Base-by-base conservation (phyloP, 371 early-diverging fungal species). In the Rhizopus delemar region DNA sequence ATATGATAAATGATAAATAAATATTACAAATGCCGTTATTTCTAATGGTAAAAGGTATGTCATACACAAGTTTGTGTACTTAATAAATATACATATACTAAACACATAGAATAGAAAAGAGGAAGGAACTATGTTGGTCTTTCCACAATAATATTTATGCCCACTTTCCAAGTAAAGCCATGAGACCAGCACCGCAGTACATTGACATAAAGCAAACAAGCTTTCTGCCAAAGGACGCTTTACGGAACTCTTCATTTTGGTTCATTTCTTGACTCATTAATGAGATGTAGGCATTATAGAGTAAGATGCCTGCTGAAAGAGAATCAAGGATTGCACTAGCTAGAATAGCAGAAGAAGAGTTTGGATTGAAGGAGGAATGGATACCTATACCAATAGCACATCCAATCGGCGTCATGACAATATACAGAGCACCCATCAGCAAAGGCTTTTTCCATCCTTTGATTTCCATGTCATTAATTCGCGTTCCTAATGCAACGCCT, bases 81-180 rank as follows among this genome's bases (percentile, higher is more conserved):
- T 22, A 22, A 22, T 22, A 22, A 22, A 22, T 22, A 22, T 22
- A 22, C 22, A 22, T 22, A 22, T 22, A 22, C 22, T 22, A 22
- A 22, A 22, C 22, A 22, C 22, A 22, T 22, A 22, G 22, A 22
- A 22, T 22, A 2, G 2, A 2, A 22, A 22, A 22, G 22, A 22
- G 22, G 22, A 22, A 22, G 22, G 22, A 22, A 22, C 22, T 1
- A 22, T 22, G 22, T 22, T n/a, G n/a, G n/a, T n/a, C n/a, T 36
- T 36, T 36, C 8, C 8, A 36, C 36, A 36, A 1, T 6, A 2
- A 43, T 28, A 9, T 48, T 1, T 77, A 87, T 4, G 86, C 87
- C 86, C 86, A 88, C 29, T 74, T 70, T 51, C 88, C 90, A 53
- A 90, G 74, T 32, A 86, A 57, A 0, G 88, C 83, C 90, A 90